Evolutionary conservation across 2,329 filamentous ascomycete genomes (phyloP).

Genomic region (Aspergillus terreus): DNA sequence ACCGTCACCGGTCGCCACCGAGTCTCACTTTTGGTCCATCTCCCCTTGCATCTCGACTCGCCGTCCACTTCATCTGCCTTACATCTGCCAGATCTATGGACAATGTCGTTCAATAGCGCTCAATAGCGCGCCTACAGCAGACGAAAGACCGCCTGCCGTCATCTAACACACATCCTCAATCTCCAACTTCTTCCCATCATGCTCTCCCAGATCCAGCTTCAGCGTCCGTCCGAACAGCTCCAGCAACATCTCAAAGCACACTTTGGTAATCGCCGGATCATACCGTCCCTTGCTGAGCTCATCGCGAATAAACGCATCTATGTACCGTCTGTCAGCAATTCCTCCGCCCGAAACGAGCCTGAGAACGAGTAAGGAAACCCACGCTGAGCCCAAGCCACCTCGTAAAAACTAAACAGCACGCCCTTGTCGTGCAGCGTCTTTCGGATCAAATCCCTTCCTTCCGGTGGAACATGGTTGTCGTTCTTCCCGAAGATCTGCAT

Average conservation of each 20-base stretch:
- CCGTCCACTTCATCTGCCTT: not conserved
- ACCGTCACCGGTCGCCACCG: no score
- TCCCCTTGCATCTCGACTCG: no score
- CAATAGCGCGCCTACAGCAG: not conserved
- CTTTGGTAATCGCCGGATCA: constrained; percentile 78
- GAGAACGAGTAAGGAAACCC: constrained; percentile 6
- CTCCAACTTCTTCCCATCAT: constrained; percentile 57
- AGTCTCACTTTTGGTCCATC: not conserved
- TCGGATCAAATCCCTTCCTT: constrained; percentile 78
- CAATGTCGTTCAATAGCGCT: not conserved
- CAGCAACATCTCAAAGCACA: constrained; percentile 86
- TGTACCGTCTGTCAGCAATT: not conserved
- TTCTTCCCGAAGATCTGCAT: constrained; percentile 76
- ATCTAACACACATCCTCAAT: constrained; percentile 69
- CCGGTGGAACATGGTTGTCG: constrained; percentile 83
- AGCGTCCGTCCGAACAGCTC: constrained; percentile 78
- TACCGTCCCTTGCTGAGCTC: constrained; percentile 92
- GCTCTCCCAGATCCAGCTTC: constrained; percentile 72
- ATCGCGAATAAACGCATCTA: constrained; percentile 85
- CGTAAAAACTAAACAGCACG: constrained; percentile 75
- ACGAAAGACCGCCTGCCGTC: no score
- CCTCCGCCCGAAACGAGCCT: not conserved
- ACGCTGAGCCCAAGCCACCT: constrained; percentile 88
- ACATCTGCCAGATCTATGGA: not conserved
- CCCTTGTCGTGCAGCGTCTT: constrained; percentile 74